A percentile compares a stretch with the other conserved stretches of the same genome.
Evolutionary conservation across 2,329 filamentous ascomycete genomes (phyloP).

Genomic region (Passalora sequoiae): DNA sequence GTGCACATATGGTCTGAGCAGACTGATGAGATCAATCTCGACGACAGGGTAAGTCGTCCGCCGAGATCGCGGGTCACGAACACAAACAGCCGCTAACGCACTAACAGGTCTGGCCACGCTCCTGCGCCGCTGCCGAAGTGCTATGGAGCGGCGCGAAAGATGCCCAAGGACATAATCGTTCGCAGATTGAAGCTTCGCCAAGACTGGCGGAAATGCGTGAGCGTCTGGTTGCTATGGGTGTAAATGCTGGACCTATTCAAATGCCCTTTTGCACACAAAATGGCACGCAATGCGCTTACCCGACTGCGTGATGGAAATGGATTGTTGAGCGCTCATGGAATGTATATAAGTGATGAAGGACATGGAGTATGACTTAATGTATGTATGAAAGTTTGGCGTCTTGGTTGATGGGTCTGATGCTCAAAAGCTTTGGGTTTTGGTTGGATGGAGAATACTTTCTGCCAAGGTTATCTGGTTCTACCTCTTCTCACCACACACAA

Average conservation of each 20-base stretch:
- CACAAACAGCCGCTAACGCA: slow-evolving; percentile 6
- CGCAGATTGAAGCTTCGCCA: slow-evolving; percentile 63
- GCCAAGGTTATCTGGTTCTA: no score
- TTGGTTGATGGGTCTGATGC: no score
- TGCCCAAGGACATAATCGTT: slow-evolving; percentile 59
- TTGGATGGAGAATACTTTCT: no score
- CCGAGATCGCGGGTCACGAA: no score
- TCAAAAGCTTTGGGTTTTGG: no score
- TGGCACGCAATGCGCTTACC: slow-evolving; percentile 44
- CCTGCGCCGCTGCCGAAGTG: slow-evolving; percentile 68
- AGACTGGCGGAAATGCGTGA: slow-evolving; percentile 72
- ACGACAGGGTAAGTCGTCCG: slow-evolving; percentile 53
- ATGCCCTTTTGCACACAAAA: slow-evolving; percentile 69
- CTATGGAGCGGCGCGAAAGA: slow-evolving; percentile 72
- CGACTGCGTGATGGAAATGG: slow-evolving; percentile 3
- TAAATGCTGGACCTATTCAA: slow-evolving; percentile 61
- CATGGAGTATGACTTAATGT: no score
- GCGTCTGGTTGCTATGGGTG: slow-evolving; percentile 63
- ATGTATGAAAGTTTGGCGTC: no score
- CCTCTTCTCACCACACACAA: no score
- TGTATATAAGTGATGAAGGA: neutral
- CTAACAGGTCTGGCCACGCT: slow-evolving; percentile 63
- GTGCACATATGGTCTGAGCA: slow-evolving; percentile 75
- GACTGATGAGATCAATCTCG: slow-evolving; percentile 69
- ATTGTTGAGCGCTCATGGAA: neutral